Base-by-base conservation (phyloP, 1,139 yeast species). In the Sugiyamaella japonica region DNA sequence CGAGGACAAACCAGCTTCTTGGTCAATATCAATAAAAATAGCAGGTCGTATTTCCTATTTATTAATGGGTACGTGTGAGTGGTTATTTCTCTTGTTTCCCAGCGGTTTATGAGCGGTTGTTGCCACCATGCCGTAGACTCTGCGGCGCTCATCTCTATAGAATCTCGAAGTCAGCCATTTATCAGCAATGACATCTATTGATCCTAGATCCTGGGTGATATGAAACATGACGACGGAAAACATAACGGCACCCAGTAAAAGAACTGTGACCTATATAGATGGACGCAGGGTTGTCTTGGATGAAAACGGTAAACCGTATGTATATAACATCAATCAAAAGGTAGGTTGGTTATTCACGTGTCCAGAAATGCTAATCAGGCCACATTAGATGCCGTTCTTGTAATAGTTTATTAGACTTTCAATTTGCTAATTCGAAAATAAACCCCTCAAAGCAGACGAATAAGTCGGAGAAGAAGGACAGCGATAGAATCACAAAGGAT, bases 261-360 rank as follows among this genome's bases (percentile, higher is more conserved):
- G 59, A 16, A 49, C 54, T 7, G 58, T 59, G 8, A 57, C 61
- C 2, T 58, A 59, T 51, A 60, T 66, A 12, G 63, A 69, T 28
- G 96, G 96, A 0, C 77, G 86, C 53, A 83, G 81, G 64, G 86
- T 89, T 59, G 72, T 89, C 23, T 85, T 87, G 57, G 96, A 89
- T 64, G 84, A 88, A 67, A 85, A 90, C 70, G 97, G 97, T 1
- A 89, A 88, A 71, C 97, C 96, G 87, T 87, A 77, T 65, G 93
- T 78, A 36, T 78, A 36, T 40, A 37, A 29, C 9, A 20, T 20
- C 6, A 36, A n/a, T 16, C 31, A 15, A 29, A 16, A 12, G 13
- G 13, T 39, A 2, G 28, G 1, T 16, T 29, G 37, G 13, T 44
- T 40, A 8, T 47, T 36, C 39, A 17, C 52, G 43, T 20, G 28